Conservation (phyloP, 768 basidiomycete species). For the Hypholoma sublateritium region DNA sequence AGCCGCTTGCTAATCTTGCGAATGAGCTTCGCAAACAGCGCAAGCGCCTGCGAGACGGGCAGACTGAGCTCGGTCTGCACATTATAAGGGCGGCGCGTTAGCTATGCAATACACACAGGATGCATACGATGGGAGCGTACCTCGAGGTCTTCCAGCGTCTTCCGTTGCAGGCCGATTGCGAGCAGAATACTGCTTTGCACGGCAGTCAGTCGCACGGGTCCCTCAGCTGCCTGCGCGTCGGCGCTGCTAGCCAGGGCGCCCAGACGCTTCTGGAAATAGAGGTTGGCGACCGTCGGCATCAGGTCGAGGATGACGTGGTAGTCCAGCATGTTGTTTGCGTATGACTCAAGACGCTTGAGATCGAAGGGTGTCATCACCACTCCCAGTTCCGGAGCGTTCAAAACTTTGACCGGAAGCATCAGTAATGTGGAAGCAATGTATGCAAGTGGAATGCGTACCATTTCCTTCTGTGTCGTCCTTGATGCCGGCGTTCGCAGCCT, state of each 20-base stretch:
- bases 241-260: conserved; percentile 26
- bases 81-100: background rate
- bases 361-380: conserved; percentile 86
- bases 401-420: conserved; percentile 20
- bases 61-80: conserved; percentile 74
- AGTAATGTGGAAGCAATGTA: background rate
- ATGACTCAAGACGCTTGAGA: conserved; percentile 92
- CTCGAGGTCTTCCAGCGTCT: conserved; percentile 88
- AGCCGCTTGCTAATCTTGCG: conserved; percentile 80
- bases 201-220: conserved; percentile 70
- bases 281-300: conserved; percentile 73
- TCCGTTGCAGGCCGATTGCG: conserved; percentile 87
- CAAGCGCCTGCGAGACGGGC: conserved; percentile 84
- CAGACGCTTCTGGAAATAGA: conserved; percentile 81
- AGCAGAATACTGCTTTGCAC: conserved; percentile 92
- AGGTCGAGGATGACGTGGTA: conserved; percentile 96
- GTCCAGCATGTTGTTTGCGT: conserved; percentile 94
- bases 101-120: background rate
- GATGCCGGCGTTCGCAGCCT: conserved; percentile 72
- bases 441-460: conserved; percentile 23
- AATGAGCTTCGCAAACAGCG: conserved; percentile 88
- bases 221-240: conserved; percentile 20
- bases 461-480: conserved; percentile 42
- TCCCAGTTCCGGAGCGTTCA: conserved; percentile 44
- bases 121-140: conserved; percentile 34